These are phyloP conservation scores for Hypoxylon subgilvum DNA, from an alignment of 495 filamentous ascomycete species.

Conservation along the genomic window DNA sequence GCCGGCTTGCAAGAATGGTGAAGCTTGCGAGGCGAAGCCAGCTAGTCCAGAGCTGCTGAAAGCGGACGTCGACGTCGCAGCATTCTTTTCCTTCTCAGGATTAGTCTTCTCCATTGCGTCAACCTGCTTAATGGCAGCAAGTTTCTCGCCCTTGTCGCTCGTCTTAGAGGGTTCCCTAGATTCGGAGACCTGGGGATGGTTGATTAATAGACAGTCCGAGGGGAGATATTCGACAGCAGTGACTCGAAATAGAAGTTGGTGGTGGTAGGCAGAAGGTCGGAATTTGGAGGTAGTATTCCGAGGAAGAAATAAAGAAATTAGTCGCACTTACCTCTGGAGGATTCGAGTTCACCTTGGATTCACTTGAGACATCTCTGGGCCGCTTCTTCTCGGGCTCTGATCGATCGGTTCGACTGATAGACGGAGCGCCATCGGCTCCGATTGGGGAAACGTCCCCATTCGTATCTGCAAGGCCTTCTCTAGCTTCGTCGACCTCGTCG, in stretches of 20 bases:
- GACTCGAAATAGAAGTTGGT: too few relatives aligned
- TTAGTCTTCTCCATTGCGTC: not conserved
- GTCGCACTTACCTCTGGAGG: constrained; percentile 11
- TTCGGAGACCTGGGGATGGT: constrained; percentile 6
- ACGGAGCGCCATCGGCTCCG: constrained; percentile 33
- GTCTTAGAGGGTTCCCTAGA: constrained; percentile 4
- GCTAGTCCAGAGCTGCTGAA: constrained; percentile 40
- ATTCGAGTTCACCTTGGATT: constrained; percentile 21
- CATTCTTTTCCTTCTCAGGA: constrained; percentile 8
- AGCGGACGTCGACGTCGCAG: constrained; percentile 33
- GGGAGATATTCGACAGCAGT: too few relatives aligned
- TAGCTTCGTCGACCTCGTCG: constrained; percentile 55
- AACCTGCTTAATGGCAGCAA: constrained; percentile 3
- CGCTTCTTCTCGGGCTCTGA: constrained; percentile 65
- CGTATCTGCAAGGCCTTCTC: constrained; percentile 38
- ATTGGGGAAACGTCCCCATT: constrained; percentile 48
- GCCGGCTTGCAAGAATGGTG: constrained; percentile 43
- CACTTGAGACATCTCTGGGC: constrained; percentile 50
- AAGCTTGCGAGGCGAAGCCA: constrained; percentile 35
- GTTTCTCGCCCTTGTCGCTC: constrained; percentile 13
- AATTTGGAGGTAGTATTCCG: too few relatives aligned
- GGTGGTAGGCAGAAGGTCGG: too few relatives aligned
- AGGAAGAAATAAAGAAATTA: too few relatives aligned
- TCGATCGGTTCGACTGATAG: constrained; percentile 48
- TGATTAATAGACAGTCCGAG: not conserved